These are phyloP conservation scores for Penicillium bovifimosum DNA, from an alignment of 495 filamentous ascomycete genomes.

Conservation along the genomic window DNA sequence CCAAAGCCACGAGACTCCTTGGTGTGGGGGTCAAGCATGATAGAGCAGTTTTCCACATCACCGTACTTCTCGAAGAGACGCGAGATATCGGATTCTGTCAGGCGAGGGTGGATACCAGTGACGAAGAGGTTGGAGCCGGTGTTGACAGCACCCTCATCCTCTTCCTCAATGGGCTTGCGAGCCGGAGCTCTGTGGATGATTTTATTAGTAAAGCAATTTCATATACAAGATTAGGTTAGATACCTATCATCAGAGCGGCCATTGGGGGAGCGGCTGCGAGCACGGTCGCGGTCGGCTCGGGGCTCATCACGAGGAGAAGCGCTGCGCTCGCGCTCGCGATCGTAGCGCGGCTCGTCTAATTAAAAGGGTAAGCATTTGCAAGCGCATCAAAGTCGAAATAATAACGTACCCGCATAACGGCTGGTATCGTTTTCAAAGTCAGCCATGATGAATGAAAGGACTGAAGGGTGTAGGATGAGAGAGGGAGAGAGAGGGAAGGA, in stretches of 20 bases:
- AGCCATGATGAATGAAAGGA: conserved; percentile 35
- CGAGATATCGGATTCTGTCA: conserved; percentile 84
- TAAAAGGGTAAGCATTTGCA: conserved; percentile 15
- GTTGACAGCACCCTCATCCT: conserved; percentile 77
- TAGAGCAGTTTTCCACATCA: conserved; percentile 97
- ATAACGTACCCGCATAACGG: conserved; percentile 73
- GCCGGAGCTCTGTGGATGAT: background rate
- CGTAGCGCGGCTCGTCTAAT: conserved; percentile 75
- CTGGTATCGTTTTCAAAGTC: conserved; percentile 85
- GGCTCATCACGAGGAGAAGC: conserved; percentile 79
- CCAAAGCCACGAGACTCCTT: conserved; percentile 98
- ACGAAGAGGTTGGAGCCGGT: conserved; percentile 98
- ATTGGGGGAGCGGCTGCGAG: conserved; percentile 71
- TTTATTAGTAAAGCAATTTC: background rate
- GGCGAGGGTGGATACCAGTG: conserved; percentile 93
- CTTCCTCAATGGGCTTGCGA: conserved; percentile 44
- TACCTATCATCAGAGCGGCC: conserved; percentile 70
- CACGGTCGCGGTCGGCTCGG: conserved; percentile 66
- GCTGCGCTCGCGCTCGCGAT: conserved; percentile 82
- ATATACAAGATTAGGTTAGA: conserved; percentile 25
- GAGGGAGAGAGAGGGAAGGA: conserved; percentile 19
- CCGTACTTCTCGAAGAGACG: conserved; percentile 98
- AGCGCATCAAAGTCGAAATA: background rate
- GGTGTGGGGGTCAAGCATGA: conserved; percentile 97
- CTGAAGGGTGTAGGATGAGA: conserved; percentile 14